Evolutionary conservation across 345 rosid genomes (phyloP).

Genomic region (Lenwebbia sp.): DNA sequence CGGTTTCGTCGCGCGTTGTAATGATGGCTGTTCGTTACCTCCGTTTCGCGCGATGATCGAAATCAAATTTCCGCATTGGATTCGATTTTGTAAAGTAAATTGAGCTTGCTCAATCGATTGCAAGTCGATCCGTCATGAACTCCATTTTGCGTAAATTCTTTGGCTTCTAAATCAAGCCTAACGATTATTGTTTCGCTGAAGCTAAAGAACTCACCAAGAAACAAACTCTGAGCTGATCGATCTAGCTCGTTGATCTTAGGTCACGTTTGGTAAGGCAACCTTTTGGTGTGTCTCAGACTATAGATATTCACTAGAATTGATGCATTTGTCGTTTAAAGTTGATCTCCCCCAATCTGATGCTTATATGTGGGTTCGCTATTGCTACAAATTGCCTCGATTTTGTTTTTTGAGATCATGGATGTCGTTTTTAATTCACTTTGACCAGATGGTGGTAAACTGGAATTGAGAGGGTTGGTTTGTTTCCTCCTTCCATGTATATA

Average conservation of each 20-base stretch:
- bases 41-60: neutral
- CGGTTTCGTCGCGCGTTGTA: neutral
- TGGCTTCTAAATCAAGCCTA: neutral
- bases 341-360: neutral
- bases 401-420: neutral
- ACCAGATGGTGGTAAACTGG: neutral
- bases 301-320: neutral
- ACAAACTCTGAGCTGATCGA: neutral
- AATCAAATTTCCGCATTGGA: neutral
- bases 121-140: neutral
- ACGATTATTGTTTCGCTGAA: neutral
- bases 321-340: neutral
- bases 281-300: neutral
- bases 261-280: neutral
- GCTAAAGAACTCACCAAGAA: neutral
- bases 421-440: neutral
- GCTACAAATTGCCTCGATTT: neutral
- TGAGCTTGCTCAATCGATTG: neutral
- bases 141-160: neutral
- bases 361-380: neutral
- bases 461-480: neutral
- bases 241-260: neutral
- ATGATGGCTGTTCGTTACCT: neutral
- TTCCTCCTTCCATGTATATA: neutral
- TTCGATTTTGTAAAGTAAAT: neutral